phyloP scores from a whole-genome alignment of 1,284 basidiomycete genomes.

The Apiotrichum sp. region DNA sequence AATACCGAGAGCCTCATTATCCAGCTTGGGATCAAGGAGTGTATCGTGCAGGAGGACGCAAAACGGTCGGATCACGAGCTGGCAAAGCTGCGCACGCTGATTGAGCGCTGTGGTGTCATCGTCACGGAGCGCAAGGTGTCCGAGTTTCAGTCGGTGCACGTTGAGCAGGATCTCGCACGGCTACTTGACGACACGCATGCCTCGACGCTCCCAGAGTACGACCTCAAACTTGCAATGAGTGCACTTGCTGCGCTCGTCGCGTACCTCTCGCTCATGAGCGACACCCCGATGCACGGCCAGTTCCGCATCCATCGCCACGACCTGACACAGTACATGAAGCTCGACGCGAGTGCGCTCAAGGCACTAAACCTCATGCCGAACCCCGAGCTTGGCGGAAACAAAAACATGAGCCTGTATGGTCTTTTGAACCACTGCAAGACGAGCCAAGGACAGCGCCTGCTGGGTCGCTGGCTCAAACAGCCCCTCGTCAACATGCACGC shows the following conservation, averaged over 20 bases:
- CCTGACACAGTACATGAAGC: slow-evolving; percentile 87
- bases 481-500: slow-evolving; percentile 90
- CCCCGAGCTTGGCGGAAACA: slow-evolving; percentile 54
- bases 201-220: slow-evolving; percentile 59
- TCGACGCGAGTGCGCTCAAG: slow-evolving; percentile 88
- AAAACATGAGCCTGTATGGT: slow-evolving; percentile 82
- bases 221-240: slow-evolving; percentile 69
- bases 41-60: slow-evolving; percentile 55
- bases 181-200: slow-evolving; percentile 58
- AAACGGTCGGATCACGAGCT: slow-evolving; percentile 68
- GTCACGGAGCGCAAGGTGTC: slow-evolving; percentile 79
- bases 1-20: slow-evolving; percentile 94
- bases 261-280: slow-evolving; percentile 77
- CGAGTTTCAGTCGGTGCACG: slow-evolving; percentile 74
- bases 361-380: slow-evolving; percentile 83
- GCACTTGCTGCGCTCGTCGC: slow-evolving; percentile 73
- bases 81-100: slow-evolving; percentile 70
- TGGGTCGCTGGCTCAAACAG: slow-evolving; percentile 94
- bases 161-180: slow-evolving; percentile 77
- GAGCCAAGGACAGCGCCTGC: slow-evolving; percentile 82
- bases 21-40: slow-evolving; percentile 95
- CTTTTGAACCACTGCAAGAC: slow-evolving; percentile 95
- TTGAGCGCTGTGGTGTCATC: slow-evolving; percentile 87
- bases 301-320: slow-evolving; percentile 83
- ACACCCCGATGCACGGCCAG: slow-evolving; percentile 72